Evolutionary conservation across 2,329 filamentous ascomycete species (phyloP).

Genomic region (Chaetomium sp.): DNA sequence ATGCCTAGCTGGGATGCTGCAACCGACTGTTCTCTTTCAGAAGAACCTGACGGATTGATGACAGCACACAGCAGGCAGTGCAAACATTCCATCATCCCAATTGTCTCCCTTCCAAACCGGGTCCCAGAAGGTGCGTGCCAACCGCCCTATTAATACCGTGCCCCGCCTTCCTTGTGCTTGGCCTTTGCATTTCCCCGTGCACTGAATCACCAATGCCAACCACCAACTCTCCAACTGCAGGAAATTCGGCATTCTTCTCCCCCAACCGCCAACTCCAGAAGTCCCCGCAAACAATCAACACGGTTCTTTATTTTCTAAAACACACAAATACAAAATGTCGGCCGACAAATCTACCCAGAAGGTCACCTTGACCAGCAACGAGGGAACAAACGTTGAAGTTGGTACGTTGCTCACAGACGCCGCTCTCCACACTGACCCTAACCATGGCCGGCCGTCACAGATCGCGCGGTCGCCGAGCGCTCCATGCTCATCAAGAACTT

Average conservation of each 20-base stretch:
- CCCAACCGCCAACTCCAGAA: background rate
- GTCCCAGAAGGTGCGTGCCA: too few relatives aligned
- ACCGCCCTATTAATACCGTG: too few relatives aligned
- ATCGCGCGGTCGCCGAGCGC: constrained; percentile 79
- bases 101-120: too few relatives aligned
- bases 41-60: too few relatives aligned
- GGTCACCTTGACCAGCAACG: constrained; percentile 48
- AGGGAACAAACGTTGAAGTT: constrained; percentile 41
- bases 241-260: background rate
- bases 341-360: constrained; percentile 29
- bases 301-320: background rate
- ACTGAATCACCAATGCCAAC: background rate
- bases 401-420: constrained; percentile 32
- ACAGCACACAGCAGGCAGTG: too few relatives aligned
- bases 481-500: constrained; percentile 97
- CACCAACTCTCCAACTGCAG: background rate
- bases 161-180: too few relatives aligned
- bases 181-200: too few relatives aligned
- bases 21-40: too few relatives aligned
- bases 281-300: background rate
- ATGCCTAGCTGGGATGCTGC: too few relatives aligned
- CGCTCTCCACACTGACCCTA: constrained; percentile 6
- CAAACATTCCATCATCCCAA: too few relatives aligned
- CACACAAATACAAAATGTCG: constrained; percentile 25
- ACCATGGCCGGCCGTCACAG: constrained; percentile 34